These are phyloP conservation scores for Spathaspora passalidarum DNA, from an alignment of 805 yeast species.

Conservation along the genomic window DNA sequence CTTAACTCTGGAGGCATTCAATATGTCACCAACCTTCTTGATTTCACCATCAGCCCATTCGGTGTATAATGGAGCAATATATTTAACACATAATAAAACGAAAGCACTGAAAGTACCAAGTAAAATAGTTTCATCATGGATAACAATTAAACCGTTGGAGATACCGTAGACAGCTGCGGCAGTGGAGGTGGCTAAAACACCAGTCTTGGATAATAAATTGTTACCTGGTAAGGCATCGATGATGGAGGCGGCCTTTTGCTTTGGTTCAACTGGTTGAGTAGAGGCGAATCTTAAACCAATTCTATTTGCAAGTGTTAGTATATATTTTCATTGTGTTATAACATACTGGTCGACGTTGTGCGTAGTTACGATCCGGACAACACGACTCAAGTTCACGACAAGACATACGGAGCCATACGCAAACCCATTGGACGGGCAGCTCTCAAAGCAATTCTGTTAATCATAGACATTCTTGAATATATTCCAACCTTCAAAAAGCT, in stretches of 20 bases:
- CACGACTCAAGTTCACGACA: neutral
- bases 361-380: neutral
- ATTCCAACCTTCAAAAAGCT: neutral
- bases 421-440: slow-evolving; percentile 42
- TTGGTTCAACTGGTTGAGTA: slow-evolving; percentile 77
- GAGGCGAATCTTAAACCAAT: slow-evolving; percentile 66
- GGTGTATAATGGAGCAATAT: slow-evolving; percentile 90
- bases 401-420: slow-evolving; percentile 44
- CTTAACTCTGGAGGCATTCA: slow-evolving; percentile 83
- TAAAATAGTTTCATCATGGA: slow-evolving; percentile 91
- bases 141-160: slow-evolving; percentile 86
- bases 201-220: slow-evolving; percentile 85
- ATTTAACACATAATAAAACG: slow-evolving; percentile 72
- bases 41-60: slow-evolving; percentile 90
- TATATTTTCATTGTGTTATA: neutral
- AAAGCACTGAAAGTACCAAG: slow-evolving; percentile 78
- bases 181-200: slow-evolving; percentile 89
- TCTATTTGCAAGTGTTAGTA: slow-evolving; percentile 36
- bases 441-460: slow-evolving; percentile 43
- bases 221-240: slow-evolving; percentile 93
- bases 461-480: slow-evolving; percentile 31
- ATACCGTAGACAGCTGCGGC: slow-evolving; percentile 94
- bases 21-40: slow-evolving; percentile 72
- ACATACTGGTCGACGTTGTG: neutral
- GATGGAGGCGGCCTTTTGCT: slow-evolving; percentile 84